Evolutionary conservation across 2,329 filamentous ascomycete genomes (phyloP).

Genomic region (Stemphylium lycopersici): DNA sequence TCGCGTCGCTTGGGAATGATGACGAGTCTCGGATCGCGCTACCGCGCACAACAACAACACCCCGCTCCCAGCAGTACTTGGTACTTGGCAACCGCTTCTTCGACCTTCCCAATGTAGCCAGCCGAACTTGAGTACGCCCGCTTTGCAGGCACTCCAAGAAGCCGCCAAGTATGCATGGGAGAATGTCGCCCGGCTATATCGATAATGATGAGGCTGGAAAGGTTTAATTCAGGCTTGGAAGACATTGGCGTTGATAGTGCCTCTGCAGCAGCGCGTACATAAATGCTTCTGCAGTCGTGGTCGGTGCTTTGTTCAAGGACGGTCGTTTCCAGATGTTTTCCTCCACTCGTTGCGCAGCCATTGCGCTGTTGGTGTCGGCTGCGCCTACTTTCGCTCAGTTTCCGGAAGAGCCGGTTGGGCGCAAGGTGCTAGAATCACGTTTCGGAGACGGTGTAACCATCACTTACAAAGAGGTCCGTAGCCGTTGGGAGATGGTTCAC

Average conservation of each 20-base stretch:
- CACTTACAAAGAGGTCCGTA: slow-evolving; percentile 32
- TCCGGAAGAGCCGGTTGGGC: slow-evolving; percentile 15
- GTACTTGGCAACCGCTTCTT: slow-evolving; percentile 2
- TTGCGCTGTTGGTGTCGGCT: slow-evolving; percentile 13
- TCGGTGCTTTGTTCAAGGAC: neutral
- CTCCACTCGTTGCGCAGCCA: neutral
- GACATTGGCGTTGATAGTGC: slow-evolving; percentile 1
- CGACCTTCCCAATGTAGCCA: slow-evolving; percentile 8
- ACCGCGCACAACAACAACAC: slow-evolving; percentile 1
- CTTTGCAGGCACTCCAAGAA: slow-evolving; percentile 1
- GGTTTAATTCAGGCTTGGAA: slow-evolving; percentile 1
- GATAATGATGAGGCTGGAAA: slow-evolving; percentile 1
- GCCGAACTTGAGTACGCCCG: neutral
- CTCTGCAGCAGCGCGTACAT: neutral
- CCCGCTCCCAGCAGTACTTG: slow-evolving; percentile 7
- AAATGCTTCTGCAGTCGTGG: neutral
- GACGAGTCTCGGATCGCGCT: slow-evolving; percentile 4
- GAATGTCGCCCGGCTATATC: neutral
- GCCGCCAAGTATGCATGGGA: neutral
- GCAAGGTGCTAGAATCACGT: slow-evolving; percentile 24
- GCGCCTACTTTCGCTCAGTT: slow-evolving; percentile 18
- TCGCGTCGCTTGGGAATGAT: neutral
- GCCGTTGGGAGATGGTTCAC: too few species aligned
- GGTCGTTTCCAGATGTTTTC: slow-evolving; percentile 9
- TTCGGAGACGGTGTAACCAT: slow-evolving; percentile 33